Base-by-base conservation (phyloP, 108 stramenopile species). In the Fragilaria radians region DNA sequence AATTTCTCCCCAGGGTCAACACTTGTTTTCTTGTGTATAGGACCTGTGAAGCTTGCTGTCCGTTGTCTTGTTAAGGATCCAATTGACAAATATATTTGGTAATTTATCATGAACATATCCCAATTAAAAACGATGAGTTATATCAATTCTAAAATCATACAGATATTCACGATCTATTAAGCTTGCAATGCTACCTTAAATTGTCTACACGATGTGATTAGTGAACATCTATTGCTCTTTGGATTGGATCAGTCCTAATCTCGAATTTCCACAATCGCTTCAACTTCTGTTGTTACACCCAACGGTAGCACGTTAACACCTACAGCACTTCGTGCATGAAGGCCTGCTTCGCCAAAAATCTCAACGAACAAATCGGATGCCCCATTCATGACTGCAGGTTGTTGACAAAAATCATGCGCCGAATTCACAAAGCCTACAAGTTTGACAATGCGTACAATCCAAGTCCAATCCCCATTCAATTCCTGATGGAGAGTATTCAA, bases 331-430 rank as follows among this genome's bases (percentile, higher is more conserved):
- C 83, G 47, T 19, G 83, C 79, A 56, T 85, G 83, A 54, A 76
- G 65, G 33, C 83, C 86, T 23, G 66, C 61, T 25, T 86, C 80
- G 18, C 80, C 88, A 48, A 89, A 79, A 3, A 89, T 76, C 57
- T 87, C 63, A 9, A 59, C 58, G 21, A 88, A 71, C 25, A 86
- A 53, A 36, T 88, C 80, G 18, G 74, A 77, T 26, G 79, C 79
- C 3, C 87, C 87, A 54, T 88, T 88, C n/a, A 88, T 65, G 17
- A 88, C 87, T 42, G 49, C 36, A 4, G 87, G 84, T 52, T 87
- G 86, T 26, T 65, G 65, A 3, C 48, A 53, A 54, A 84, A 89
- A 24, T 63, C 76, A 56, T 86, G 85, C 11, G 63, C 48, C 48
- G 84, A 89, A 54, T 82, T 79, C 2, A 89, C 88, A 62, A 62